Evolutionary conservation across 768 basidiomycete species (phyloP), one percentile per base, ranked within the genome.

Genomic region (Serpula lacrymans): DNA sequence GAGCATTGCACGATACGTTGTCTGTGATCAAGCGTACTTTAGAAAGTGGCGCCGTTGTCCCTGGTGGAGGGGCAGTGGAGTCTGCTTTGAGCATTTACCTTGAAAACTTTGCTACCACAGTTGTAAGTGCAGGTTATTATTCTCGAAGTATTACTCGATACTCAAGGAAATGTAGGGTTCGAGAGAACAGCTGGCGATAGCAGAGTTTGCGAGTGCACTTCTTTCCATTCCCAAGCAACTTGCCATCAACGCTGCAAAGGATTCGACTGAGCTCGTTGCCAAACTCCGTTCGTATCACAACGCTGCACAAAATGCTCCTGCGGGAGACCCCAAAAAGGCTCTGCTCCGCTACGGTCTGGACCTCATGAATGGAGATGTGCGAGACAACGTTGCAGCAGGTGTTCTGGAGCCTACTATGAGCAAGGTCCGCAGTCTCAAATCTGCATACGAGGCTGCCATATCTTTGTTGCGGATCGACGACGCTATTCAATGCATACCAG

Each of bases 271-370:
- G 41, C 80, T 99, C 14, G 92, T 99, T 27, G 94, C 96, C 16
- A 97, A 97, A 65, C 72, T 99, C 35, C 85, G 96, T 37, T 85
- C 94, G 8, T 98, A 94, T 68, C 96, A 99, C 71, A 93, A 93
- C 52, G 87, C 91, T 32, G 94, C 94, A 3, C 95, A 96, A 67
- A 93, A 85, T 50, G 95, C 92, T 2, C 84, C 90, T 2, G 74
- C 70, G 0, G 88, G 88, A 28, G 96, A 98, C 64, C 88, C 91
- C 12, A 95, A 93, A 68, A 90, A 96, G 63, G 80, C 68, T 5
- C 72, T 97, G 27, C 65, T 94, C 63, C 87, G 89, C 45, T 98
- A 96, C 63, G 96, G 96, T 1, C 77, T 99, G 43, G 96, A 99
- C 65, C 70, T 99, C 35, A 68, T 96, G 58, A 89, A 94, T 54